phyloP scores from a whole-genome alignment of 2,329 filamentous ascomycete genomes.

The Xylaria sp. region DNA sequence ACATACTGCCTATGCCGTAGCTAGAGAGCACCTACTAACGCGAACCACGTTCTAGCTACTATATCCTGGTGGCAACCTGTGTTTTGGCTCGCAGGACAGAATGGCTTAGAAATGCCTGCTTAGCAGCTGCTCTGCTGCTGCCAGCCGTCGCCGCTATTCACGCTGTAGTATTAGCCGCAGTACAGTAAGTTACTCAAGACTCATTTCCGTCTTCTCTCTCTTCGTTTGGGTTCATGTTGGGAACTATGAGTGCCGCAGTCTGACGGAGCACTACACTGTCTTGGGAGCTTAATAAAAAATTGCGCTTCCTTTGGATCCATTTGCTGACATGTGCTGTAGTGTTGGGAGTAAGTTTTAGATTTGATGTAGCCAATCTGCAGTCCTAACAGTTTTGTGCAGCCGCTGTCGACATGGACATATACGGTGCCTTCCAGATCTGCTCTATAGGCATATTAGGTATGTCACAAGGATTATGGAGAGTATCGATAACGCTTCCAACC shows the following conservation, averaged over 20 bases:
- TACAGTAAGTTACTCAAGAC: constrained; percentile 48
- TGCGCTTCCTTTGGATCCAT: neutral
- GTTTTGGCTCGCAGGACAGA: constrained; percentile 65
- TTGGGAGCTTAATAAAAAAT: neutral
- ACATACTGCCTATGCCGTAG: neutral
- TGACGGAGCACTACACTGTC: neutral
- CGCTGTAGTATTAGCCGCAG: constrained; percentile 62
- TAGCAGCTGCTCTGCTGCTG: constrained; percentile 67
- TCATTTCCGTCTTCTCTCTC: neutral
- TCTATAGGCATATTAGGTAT: constrained; percentile 70
- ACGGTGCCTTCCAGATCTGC: constrained; percentile 70
- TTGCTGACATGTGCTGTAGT: constrained; percentile 16
- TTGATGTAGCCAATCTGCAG: constrained; percentile 3
- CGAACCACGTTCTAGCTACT: constrained; percentile 52
- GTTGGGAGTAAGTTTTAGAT: constrained; percentile 54
- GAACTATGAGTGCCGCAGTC: neutral
- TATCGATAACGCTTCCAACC: too few relatives aligned
- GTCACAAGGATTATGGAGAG: too few relatives aligned
- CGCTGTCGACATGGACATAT: constrained; percentile 72
- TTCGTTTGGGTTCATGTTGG: neutral
- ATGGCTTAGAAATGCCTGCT: constrained; percentile 67
- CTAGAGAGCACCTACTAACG: constrained; percentile 12
- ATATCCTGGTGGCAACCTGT: constrained; percentile 67
- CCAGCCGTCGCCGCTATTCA: constrained; percentile 70
- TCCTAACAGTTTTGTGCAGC: constrained; percentile 44